These are phyloP conservation scores for Fraxinus latifolia DNA, from an alignment of 305 asterid genomes.

Conservation along the genomic window DNA sequence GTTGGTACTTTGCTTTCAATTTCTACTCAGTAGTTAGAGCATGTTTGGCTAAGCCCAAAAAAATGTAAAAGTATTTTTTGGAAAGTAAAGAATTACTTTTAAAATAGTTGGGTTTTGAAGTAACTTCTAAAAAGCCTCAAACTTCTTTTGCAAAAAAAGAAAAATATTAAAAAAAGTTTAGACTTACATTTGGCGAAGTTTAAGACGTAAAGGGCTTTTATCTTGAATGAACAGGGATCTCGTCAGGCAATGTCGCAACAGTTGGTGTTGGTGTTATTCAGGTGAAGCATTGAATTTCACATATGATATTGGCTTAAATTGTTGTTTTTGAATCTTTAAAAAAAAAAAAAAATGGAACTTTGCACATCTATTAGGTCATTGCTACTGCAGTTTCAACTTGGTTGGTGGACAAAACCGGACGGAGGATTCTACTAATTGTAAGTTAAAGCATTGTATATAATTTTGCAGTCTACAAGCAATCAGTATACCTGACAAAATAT, in stretches of 20 bases:
- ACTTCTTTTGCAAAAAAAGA: neutral
- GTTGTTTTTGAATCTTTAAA: neutral
- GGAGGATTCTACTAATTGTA: slow-evolving; percentile 72
- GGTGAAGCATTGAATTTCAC: slow-evolving; percentile 37
- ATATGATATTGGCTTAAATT: neutral
- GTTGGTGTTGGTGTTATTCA: slow-evolving; percentile 79
- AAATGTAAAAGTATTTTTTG: neutral
- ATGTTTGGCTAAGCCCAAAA: neutral
- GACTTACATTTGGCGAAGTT: neutral
- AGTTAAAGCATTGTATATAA: slow-evolving; percentile 29
- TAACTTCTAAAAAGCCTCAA: neutral
- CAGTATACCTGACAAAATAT: slow-evolving; percentile 6
- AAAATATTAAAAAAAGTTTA: neutral
- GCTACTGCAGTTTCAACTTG: slow-evolving; percentile 82
- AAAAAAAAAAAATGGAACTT: neutral
- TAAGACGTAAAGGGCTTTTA: slow-evolving; percentile 5
- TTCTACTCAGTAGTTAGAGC: neutral
- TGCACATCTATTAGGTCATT: slow-evolving; percentile 49
- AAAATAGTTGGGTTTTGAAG: neutral
- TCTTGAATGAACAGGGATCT: slow-evolving; percentile 54
- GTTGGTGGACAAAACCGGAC: slow-evolving; percentile 89
- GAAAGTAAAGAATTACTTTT: neutral
- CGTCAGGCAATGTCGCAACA: slow-evolving; percentile 81
- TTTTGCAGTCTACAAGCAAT: neutral
- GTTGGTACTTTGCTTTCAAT: neutral